phyloP scores from a whole-genome alignment of 1,284 basidiomycete genomes.

The Athelia psychrophila region DNA sequence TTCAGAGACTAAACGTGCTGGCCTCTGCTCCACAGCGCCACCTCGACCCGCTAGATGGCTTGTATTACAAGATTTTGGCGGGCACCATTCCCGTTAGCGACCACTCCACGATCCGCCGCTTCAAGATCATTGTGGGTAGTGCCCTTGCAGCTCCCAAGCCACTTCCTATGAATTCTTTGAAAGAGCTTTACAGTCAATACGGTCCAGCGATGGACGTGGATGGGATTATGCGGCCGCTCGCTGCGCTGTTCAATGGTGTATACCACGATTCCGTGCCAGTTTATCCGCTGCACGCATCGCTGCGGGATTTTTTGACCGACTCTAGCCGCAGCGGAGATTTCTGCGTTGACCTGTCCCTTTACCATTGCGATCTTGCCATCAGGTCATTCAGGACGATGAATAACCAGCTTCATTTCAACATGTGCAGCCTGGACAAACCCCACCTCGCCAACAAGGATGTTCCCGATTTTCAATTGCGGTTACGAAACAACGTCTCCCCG shows the following conservation, averaged over 20 bases:
- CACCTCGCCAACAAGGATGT: constrained; percentile 10
- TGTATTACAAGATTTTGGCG: constrained; percentile 8
- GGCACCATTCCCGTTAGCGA: constrained; percentile 3
- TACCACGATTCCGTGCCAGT: background rate
- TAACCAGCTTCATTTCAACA: background rate
- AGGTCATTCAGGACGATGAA: background rate
- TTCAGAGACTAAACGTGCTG: constrained; percentile 17
- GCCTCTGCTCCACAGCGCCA: background rate
- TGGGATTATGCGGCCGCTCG: background rate
- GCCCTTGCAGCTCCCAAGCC: constrained; percentile 7
- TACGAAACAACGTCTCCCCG: constrained; percentile 1
- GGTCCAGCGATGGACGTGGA: background rate
- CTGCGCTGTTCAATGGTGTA: background rate
- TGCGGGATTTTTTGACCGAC: background rate
- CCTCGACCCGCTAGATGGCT: constrained; percentile 6
- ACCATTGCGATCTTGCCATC: background rate
- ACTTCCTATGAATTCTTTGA: constrained; percentile 4
- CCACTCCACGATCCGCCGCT: background rate
- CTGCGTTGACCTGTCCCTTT: background rate
- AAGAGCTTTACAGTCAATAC: constrained; percentile 4
- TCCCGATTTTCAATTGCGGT: background rate
- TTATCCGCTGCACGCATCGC: background rate
- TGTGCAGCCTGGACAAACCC: constrained; percentile 4
- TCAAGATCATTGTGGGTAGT: constrained; percentile 7
- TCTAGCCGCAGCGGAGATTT: background rate